Conservation (phyloP, 768 basidiomycete genomes). For the Calocybe gangraenosa region DNA sequence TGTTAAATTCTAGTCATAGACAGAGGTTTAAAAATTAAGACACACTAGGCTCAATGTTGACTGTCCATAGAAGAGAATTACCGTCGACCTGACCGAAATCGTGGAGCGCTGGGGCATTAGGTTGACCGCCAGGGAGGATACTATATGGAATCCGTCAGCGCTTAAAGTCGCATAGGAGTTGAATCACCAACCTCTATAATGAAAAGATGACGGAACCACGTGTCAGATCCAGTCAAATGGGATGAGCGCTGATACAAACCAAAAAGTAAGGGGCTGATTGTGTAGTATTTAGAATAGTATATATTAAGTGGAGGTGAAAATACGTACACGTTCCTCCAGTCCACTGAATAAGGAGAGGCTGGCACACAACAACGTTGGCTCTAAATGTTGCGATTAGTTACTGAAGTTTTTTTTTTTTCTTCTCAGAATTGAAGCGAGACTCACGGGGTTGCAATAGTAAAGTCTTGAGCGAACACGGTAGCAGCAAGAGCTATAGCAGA, state of each 20-base stretch:
- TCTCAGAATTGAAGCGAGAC: no score
- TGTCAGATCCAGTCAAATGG: not conserved
- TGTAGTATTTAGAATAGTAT: conserved; percentile 5
- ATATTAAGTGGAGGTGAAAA: conserved; percentile 8
- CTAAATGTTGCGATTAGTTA: no score
- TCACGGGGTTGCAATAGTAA: conserved; percentile 68
- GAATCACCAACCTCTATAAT: conserved; percentile 38
- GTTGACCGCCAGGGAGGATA: conserved; percentile 47
- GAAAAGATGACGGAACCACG: conserved; percentile 3
- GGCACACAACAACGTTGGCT: conserved; percentile 46
- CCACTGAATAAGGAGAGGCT: conserved; percentile 54
- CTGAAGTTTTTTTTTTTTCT: no score
- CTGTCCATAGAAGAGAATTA: conserved; percentile 49
- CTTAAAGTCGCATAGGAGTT: not conserved
- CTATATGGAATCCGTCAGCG: conserved; percentile 28
- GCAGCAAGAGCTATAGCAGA: conserved; percentile 36
- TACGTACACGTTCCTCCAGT: conserved; percentile 53
- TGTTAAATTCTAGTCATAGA: not conserved
- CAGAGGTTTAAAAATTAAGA: not conserved
- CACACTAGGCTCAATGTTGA: conserved; percentile 42
- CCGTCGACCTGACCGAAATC: conserved; percentile 37
- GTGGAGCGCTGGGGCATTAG: conserved; percentile 39
- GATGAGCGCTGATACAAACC: conserved; percentile 38
- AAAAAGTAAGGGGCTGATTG: conserved; percentile 56
- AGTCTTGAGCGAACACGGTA: conserved; percentile 37